A percentile compares a stretch with the other conserved stretches of the same genome.
These are phyloP conservation scores for Termitomyces sp. DNA, from an alignment of 768 basidiomycete species.

Conservation along the genomic window DNA sequence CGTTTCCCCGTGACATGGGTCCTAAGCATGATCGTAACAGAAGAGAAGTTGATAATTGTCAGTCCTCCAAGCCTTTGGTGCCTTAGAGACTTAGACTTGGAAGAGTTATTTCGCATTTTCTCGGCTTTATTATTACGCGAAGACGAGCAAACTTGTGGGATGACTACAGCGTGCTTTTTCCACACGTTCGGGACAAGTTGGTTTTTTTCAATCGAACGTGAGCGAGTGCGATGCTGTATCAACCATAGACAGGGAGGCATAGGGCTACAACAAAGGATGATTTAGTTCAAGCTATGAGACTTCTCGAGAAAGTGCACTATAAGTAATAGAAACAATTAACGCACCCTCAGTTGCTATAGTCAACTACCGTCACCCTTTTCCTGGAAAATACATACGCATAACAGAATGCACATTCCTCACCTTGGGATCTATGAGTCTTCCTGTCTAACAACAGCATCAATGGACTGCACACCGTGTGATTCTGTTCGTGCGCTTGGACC, in stretches of 20 bases:
- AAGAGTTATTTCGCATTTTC: too few relatives aligned
- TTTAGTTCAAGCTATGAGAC: not conserved
- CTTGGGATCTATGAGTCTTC: not conserved
- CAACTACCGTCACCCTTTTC: not conserved
- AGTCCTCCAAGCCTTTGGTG: too few relatives aligned
- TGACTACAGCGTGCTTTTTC: too few relatives aligned
- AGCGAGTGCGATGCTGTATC: not conserved
- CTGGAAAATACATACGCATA: not conserved
- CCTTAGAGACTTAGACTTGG: too few relatives aligned
- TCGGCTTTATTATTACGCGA: not conserved
- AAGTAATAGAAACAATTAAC: too few relatives aligned
- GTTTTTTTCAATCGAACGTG: not conserved
- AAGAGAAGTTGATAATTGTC: too few relatives aligned
- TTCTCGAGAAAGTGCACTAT: too few relatives aligned
- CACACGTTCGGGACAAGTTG: not conserved
- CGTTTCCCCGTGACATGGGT: too few relatives aligned
- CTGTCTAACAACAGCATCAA: not conserved
- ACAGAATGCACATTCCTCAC: not conserved
- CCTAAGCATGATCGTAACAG: too few relatives aligned
- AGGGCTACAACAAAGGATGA: not conserved
- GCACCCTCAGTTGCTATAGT: not conserved
- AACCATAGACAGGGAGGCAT: not conserved
- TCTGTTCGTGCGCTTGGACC: not conserved
- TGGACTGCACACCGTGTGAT: not conserved
- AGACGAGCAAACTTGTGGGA: not conserved